phyloP scores from a whole-genome alignment of 176 grass and related monocot species.

The Pharus latifolius region DNA sequence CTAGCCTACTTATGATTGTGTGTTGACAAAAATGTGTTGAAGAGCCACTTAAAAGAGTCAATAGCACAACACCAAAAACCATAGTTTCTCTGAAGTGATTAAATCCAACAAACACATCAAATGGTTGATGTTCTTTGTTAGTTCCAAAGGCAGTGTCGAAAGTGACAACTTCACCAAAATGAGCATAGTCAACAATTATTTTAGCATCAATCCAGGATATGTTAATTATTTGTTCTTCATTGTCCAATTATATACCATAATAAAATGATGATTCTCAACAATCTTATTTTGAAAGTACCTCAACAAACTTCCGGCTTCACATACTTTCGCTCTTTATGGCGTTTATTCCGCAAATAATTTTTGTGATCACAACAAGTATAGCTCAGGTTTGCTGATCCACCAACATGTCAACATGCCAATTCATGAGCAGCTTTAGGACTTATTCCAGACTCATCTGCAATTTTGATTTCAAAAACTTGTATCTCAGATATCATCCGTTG shows the following conservation, averaged over 20 bases:
- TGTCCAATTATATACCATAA: slow-evolving; percentile 24
- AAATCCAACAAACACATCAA: slow-evolving; percentile 24
- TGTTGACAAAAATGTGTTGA: slow-evolving; percentile 32
- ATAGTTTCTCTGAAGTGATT: slow-evolving; percentile 28
- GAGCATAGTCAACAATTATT: too few species aligned
- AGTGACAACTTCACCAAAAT: slow-evolving; percentile 29
- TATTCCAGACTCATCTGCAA: not conserved
- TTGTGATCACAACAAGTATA: not conserved
- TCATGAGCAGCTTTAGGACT: not conserved
- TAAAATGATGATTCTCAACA: slow-evolving; percentile 22
- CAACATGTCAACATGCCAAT: slow-evolving; percentile 2
- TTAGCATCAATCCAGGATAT: slow-evolving; percentile 33
- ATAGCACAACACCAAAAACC: slow-evolving; percentile 23
- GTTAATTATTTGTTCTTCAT: slow-evolving; percentile 22
- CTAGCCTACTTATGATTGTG: too few species aligned
- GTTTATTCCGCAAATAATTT: not conserved
- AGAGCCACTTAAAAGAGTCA: slow-evolving; percentile 33
- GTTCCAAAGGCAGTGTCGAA: slow-evolving; percentile 11
- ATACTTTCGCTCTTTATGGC: slow-evolving; percentile 4
- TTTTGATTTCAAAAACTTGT: not conserved
- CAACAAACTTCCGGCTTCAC: slow-evolving; percentile 19
- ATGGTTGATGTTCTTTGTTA: slow-evolving; percentile 8
- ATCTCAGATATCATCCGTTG: not conserved
- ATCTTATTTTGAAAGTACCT: slow-evolving; percentile 11
- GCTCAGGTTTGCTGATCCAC: not conserved